Base-by-base conservation (phyloP, 352 stramenopile species). In the Phytophthora ohioensis region DNA sequence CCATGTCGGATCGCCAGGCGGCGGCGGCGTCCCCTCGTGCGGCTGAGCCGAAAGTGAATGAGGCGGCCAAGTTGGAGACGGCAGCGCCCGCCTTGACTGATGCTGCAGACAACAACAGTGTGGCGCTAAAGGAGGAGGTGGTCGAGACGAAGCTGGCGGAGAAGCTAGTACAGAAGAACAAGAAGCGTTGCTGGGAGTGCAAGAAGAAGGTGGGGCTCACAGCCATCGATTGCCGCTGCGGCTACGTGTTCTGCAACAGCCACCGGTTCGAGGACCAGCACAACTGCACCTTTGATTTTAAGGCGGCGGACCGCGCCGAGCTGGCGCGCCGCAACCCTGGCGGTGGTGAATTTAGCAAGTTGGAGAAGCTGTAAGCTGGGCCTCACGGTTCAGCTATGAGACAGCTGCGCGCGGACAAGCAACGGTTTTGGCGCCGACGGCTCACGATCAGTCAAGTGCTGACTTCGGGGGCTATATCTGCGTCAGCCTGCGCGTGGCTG, bases 151-250 rank as follows among this genome's bases (percentile, higher is more conserved):
- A 62, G 30, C 48, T 43, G 5, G 56, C 15, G 10, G 75, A 78
- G 17, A 85, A 82, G 51, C 65, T 72, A 27, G 78, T 94, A 48
- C 92, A 98, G 80, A 97, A 93, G 77, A 97, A 97, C 78, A 90
- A 92, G 64, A 95, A 94, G 67, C 85, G 89, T 31, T 98, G 92
- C 82, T 97, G 89, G 81, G 84, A 93, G 61, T 98, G 92, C 83
- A 94, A 92, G 78, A 97, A 97, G 78, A 97, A 97, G 75, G 86
- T 97, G 17, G 91, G 92, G 0, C 79, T 97, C 5, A 96, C 90
- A 21, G 92, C 90, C 17, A 93, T 97, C 59, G 88, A 95, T 69
- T 98, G 92, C 73, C 86, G 88, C 48, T 98, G 92, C 62, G 89
- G 89, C 59, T 96, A 88, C 62, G 82, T 97, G 27, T 97, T 93